Conservation (phyloP, 768 basidiomycete species). For the Rubroboletus satanas region DNA sequence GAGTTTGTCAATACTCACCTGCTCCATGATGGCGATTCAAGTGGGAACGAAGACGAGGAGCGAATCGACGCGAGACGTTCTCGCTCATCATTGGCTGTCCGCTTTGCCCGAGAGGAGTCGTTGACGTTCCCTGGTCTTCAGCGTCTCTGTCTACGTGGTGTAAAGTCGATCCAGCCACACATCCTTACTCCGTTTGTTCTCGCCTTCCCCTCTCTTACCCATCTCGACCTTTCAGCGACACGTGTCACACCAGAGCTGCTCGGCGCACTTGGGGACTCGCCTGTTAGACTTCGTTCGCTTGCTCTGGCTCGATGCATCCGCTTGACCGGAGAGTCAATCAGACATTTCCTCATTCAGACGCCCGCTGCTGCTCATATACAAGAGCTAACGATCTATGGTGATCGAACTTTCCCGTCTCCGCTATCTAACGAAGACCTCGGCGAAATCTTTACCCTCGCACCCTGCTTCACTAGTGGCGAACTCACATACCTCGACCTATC, state of each 20-base stretch:
- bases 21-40: constrained; percentile 40
- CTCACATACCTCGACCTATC: constrained; percentile 90
- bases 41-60: constrained; percentile 41
- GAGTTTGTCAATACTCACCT: constrained; percentile 77
- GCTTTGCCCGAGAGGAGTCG: constrained; percentile 43
- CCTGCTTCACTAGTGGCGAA: constrained; percentile 71
- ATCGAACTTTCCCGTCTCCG: constrained; percentile 75
- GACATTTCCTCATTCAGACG: constrained; percentile 65
- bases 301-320: constrained; percentile 84
- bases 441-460: constrained; percentile 66
- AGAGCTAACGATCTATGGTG: constrained; percentile 88
- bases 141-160: constrained; percentile 78
- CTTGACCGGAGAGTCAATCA: constrained; percentile 75
- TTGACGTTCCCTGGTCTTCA: constrained; percentile 64
- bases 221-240: constrained; percentile 91
- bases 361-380: constrained; percentile 56
- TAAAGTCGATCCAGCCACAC: constrained; percentile 69
- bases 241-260: constrained; percentile 76
- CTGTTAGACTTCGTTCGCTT: constrained; percentile 70
- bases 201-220: constrained; percentile 81
- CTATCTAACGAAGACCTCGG: constrained; percentile 62
- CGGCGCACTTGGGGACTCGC: constrained; percentile 57
- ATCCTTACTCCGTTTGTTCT: constrained; percentile 70
- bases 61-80: constrained; percentile 29
- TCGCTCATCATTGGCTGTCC: constrained; percentile 33